Evolutionary conservation across 805 yeast species (phyloP).

Genomic region (Lipomyces yamanashiensis): DNA sequence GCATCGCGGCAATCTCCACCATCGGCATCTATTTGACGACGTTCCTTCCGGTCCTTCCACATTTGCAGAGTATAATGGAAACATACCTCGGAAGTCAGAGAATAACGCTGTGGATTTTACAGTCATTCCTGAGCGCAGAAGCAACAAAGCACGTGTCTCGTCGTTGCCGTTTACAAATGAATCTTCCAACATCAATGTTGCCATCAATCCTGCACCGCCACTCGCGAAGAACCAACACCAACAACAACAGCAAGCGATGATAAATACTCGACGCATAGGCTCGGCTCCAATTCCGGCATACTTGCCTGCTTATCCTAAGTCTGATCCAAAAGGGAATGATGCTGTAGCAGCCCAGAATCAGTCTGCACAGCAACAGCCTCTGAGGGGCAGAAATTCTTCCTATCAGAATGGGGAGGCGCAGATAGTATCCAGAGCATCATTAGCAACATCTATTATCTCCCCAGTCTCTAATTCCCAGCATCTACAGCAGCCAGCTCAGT

Average conservation of each 20-base stretch:
- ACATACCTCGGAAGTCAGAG: background rate
- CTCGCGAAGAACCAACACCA: background rate
- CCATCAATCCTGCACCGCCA: background rate
- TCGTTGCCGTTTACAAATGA: background rate
- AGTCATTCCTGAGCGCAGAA: background rate
- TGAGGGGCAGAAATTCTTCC: too few species aligned
- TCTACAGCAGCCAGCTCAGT: too few species aligned
- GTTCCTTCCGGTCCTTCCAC: background rate
- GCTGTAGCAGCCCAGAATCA: background rate
- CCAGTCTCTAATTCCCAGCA: too few species aligned
- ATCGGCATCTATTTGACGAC: conserved; percentile 28
- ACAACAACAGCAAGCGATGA: background rate
- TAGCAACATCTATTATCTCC: too few species aligned
- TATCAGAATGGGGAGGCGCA: too few species aligned
- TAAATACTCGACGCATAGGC: background rate
- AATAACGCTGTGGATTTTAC: background rate
- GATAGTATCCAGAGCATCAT: too few species aligned
- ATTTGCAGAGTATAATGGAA: background rate
- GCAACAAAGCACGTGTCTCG: background rate
- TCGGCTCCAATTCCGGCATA: background rate
- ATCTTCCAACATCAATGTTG: background rate
- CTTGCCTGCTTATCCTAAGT: background rate
- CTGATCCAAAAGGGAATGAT: background rate
- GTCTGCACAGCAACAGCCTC: too few species aligned
- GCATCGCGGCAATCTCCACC: conserved; percentile 26